Base-by-base conservation (phyloP, 306 rosid species). In the Acacia melanoxylon region DNA sequence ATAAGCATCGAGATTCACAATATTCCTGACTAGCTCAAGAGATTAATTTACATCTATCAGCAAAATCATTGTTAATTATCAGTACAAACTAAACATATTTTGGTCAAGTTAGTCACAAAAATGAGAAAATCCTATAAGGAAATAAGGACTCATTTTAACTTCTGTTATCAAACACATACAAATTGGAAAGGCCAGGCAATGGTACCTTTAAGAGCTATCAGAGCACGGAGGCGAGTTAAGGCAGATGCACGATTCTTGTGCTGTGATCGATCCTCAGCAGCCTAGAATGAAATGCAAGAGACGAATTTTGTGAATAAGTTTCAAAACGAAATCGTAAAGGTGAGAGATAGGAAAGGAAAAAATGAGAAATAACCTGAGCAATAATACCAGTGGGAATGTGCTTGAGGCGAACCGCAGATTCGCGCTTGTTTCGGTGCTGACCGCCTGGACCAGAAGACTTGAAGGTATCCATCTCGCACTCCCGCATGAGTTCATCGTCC, bases 391-490 rank as follows among this genome's bases (percentile, higher is more conserved):
- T 91, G 56, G 99, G 99, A 37, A 89, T 74, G 87, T 95, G 99
- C 81, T 91, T 91, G 72, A 95, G 86, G 25, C 99, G 91, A n/a
- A 95, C 98, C 3, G 98, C 89, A 19, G 97, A 81, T 61, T 95
- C 99, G 16, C 96, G 90, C 89, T 93, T 93, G 90, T 95, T 95
- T 44, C 99, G 98, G 84, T 95, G 98, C 78, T 95, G 99, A 27
- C 99, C 99, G 4, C 99, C 99, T 0, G 99, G 93, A 27, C 98
- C 99, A 0, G 97, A 91, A 6, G 96, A 14, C 83, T 87, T 95
- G 85, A 91, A 95, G 19, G 97, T 93, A 8, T 58, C 90, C 93
- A 92, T 80, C 66, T 95, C 92, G 82, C 99, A 93, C 78, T 92
- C 94, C 62, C 89, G 83, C 89, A 91, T 80, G 15, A 95, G 86